These are phyloP conservation scores for Botryosphaeria dothidea DNA, from an alignment of 2,329 filamentous ascomycete genomes.

Conservation along the genomic window DNA sequence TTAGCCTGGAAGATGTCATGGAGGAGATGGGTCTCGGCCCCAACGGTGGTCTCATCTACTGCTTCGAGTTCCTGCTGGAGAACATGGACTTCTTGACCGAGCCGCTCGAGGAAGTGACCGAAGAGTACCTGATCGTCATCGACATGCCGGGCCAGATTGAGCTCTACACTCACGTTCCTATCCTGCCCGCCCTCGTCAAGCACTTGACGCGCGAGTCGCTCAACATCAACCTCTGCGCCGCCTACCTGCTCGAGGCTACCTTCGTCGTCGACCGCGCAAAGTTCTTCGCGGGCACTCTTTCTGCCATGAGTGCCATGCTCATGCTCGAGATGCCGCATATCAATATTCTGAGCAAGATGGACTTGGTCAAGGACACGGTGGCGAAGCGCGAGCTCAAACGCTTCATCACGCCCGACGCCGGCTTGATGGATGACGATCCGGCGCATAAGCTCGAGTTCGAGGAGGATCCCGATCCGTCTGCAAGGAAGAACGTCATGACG, in stretches of 20 bases:
- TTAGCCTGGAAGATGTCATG: conserved; percentile 94
- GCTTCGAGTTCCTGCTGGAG: conserved; percentile 93
- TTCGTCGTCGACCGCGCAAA: conserved; percentile 96
- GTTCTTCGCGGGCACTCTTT: conserved; percentile 93
- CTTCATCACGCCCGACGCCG: conserved; percentile 84
- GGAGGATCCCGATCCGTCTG: conserved; percentile 55
- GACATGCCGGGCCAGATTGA: conserved; percentile 99
- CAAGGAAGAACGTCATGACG: conserved; percentile 71
- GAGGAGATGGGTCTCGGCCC: conserved; percentile 88
- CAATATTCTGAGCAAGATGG: conserved; percentile 97
- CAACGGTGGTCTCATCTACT: conserved; percentile 92
- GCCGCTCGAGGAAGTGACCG: conserved; percentile 78
- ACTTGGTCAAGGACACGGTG: conserved; percentile 87
- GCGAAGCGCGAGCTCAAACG: conserved; percentile 84
- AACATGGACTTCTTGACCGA: conserved; percentile 91
- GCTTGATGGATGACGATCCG: conserved; percentile 78
- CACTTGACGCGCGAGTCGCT: conserved; percentile 80
- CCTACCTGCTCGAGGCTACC: conserved; percentile 92
- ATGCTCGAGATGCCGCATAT: conserved; percentile 97
- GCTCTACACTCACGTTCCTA: conserved; percentile 94
- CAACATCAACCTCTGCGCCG: conserved; percentile 88
- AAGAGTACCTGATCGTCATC: conserved; percentile 96
- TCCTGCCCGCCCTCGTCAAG: conserved; percentile 80
- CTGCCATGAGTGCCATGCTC: conserved; percentile 98
- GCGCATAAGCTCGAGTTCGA: conserved; percentile 36